A percentile compares a stretch with the other conserved stretches of the same genome.
Evolutionary conservation across 495 filamentous ascomycete genomes (phyloP).

Genomic region (Staphylotrichum longicolle): DNA sequence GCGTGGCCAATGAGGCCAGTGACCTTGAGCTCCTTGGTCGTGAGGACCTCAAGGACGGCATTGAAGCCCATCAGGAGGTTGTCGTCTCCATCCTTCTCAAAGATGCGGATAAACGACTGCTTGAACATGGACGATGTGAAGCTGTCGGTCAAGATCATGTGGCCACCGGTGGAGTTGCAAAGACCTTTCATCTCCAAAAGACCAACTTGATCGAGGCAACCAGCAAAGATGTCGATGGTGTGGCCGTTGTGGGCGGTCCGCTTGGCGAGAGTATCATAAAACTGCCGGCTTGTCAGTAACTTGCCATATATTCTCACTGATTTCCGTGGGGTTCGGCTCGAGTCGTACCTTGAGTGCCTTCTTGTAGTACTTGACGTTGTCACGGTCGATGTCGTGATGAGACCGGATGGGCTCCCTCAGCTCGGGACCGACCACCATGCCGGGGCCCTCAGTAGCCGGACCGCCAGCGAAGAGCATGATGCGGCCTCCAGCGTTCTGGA

Average conservation of each 20-base stretch:
- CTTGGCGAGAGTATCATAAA: constrained; percentile 97
- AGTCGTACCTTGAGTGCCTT: constrained; percentile 85
- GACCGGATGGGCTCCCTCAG: constrained; percentile 95
- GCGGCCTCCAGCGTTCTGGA: constrained; percentile 89
- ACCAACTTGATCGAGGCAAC: constrained; percentile 97
- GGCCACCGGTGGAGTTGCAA: constrained; percentile 91
- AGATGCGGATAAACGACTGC: constrained; percentile 95
- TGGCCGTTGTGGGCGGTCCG: constrained; percentile 95
- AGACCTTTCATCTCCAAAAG: constrained; percentile 98
- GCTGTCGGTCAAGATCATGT: constrained; percentile 98
- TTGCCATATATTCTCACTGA: too few relatives aligned
- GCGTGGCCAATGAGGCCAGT: constrained; percentile 98
- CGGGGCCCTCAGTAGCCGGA: constrained; percentile 92
- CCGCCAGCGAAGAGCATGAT: constrained; percentile 98
- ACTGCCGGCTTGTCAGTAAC: constrained; percentile 55
- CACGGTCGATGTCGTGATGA: constrained; percentile 97
- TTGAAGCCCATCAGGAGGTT: constrained; percentile 99
- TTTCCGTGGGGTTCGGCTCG: too few relatives aligned
- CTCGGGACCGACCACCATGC: constrained; percentile 96
- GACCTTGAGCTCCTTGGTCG: constrained; percentile 97
- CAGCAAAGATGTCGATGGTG: constrained; percentile 95
- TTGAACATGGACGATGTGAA: constrained; percentile 99
- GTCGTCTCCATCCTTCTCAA: constrained; percentile 93
- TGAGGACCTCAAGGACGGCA: constrained; percentile 91
- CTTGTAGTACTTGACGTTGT: constrained; percentile 99